Percentiles rank a stretch among this genome's conserved stretches.
Evolutionary conservation across 225 moss, liverwort and hornwort species (phyloP).

Genomic region (Marchantia polymorpha): DNA sequence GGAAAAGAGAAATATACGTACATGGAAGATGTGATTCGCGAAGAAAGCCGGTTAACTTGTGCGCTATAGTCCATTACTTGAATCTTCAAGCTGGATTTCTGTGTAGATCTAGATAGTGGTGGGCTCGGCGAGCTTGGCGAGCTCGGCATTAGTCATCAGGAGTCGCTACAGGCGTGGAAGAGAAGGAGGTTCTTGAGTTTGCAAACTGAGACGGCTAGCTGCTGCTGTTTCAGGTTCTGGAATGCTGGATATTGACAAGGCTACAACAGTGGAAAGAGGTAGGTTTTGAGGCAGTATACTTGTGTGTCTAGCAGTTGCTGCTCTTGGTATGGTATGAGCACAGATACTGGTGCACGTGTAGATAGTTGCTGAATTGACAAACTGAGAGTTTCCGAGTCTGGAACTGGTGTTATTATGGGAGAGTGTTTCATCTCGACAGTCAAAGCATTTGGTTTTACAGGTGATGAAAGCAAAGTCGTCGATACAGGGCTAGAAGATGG

Average conservation of each 20-base stretch:
- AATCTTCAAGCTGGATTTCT: conserved; percentile 72
- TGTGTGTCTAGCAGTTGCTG: neutral
- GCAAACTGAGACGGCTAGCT: conserved; percentile 8
- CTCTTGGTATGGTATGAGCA: neutral
- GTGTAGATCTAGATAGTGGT: no score
- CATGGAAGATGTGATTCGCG: conserved; percentile 51
- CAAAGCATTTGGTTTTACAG: neutral
- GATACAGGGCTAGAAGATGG: neutral
- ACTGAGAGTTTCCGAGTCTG: neutral
- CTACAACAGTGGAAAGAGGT: neutral
- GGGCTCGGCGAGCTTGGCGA: no score
- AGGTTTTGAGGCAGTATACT: neutral
- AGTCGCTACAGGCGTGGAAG: no score
- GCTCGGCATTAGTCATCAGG: no score
- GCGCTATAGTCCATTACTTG: conserved; percentile 62
- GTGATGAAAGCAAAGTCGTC: neutral
- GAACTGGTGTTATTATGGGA: neutral
- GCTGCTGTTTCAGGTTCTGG: conserved; percentile 1
- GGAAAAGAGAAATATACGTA: conserved; percentile 54
- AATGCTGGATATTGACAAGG: neutral
- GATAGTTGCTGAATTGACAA: neutral
- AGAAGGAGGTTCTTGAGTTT: neutral
- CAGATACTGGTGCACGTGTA: neutral
- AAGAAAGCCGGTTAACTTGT: conserved; percentile 44
- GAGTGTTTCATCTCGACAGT: no score